Evolutionary conservation across 2,329 filamentous ascomycete species (phyloP).

Genomic region (Fusarium miscanthi): DNA sequence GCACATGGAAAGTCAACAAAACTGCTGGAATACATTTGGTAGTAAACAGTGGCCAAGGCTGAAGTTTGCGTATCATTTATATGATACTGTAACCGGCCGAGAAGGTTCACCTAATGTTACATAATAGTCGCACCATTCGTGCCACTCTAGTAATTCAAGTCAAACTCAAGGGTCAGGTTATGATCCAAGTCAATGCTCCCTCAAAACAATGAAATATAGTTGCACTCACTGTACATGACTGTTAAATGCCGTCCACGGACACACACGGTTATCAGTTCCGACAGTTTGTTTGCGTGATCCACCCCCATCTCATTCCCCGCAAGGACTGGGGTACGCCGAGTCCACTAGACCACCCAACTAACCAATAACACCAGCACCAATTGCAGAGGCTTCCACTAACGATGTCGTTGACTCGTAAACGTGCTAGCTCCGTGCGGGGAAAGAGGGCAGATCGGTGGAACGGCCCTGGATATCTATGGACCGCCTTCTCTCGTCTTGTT

Average conservation of each 20-base stretch:
- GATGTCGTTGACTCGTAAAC: neutral
- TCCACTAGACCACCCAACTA: neutral
- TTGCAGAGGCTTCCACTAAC: neutral
- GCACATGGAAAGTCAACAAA: fast-evolving
- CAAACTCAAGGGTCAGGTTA: fast-evolving
- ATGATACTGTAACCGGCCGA: neutral
- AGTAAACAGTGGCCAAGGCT: neutral
- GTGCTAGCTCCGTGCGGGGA: neutral
- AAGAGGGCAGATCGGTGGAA: neutral
- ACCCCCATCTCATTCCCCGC: neutral
- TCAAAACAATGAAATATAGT: fast-evolving
- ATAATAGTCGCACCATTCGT: neutral
- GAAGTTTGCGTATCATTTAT: neutral
- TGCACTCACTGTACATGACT: neutral
- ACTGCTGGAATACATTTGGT: fast-evolving
- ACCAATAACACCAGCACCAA: neutral
- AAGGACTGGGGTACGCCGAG: neutral
- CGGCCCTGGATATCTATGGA: neutral
- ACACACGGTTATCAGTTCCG: neutral
- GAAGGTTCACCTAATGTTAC: neutral
- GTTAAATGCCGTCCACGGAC: neutral
- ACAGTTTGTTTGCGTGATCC: neutral
- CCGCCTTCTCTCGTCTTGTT: neutral
- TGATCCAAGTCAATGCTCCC: too few species aligned
- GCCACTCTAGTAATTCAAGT: neutral